Percentiles rank a stretch among this genome's conserved stretches.
These are phyloP conservation scores for Vanderwaltozyma tropicalis DNA, from an alignment of 805 yeast species.

Conservation along the genomic window DNA sequence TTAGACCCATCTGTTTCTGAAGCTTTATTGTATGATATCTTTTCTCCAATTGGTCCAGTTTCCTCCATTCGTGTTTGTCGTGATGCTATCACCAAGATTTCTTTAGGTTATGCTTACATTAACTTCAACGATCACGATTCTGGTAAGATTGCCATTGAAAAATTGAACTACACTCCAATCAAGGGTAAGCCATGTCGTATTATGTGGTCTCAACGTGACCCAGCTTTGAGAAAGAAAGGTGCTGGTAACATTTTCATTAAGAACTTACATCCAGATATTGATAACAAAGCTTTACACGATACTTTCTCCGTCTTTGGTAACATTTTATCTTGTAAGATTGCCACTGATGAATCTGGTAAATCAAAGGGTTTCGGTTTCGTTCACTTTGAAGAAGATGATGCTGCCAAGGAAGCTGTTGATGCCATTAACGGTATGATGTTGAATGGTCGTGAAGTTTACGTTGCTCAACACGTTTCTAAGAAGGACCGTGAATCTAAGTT, in stretches of 20 bases:
- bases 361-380: conserved; percentile 97
- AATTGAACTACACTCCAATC: conserved; percentile 85
- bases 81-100: conserved; percentile 93
- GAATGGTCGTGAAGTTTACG: conserved; percentile 91
- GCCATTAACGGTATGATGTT: conserved; percentile 96
- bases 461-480: conserved; percentile 86
- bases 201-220: conserved; percentile 99
- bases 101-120: conserved; percentile 96
- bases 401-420: conserved; percentile 91
- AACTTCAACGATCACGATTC: conserved; percentile 84
- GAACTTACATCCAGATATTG: conserved; percentile 96
- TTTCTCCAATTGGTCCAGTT: conserved; percentile 90
- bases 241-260: conserved; percentile 95
- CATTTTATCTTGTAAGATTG: conserved; percentile 94
- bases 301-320: conserved; percentile 95
- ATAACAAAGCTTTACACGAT: conserved; percentile 97
- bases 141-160: conserved; percentile 90
- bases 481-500: conserved; percentile 90
- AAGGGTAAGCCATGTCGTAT: conserved; percentile 97
- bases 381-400: conserved; percentile 86
- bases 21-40: conserved; percentile 87
- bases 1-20: conserved; percentile 86
- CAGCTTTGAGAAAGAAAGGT: conserved; percentile 87
- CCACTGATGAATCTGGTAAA: conserved; percentile 82
- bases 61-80: conserved; percentile 97